These are phyloP conservation scores for Acephala macrosclerotiorum DNA, from an alignment of 2,329 filamentous ascomycete species.

Conservation along the genomic window DNA sequence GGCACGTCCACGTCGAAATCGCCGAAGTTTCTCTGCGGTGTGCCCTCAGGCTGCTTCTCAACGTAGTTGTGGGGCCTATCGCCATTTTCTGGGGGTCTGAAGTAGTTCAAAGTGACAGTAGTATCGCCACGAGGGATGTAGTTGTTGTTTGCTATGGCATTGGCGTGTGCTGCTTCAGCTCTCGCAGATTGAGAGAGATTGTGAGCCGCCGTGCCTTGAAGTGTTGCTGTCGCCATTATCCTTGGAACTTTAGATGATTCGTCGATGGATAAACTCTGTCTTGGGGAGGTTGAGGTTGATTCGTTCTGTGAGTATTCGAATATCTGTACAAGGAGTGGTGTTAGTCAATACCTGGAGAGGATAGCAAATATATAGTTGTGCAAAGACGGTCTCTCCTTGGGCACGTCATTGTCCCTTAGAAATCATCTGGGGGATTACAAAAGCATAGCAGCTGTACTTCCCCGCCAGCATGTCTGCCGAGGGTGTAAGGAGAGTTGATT, in stretches of 20 bases:
- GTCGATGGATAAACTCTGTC: neutral
- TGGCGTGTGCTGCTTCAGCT: conserved; percentile 34
- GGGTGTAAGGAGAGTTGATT: conserved; percentile 3
- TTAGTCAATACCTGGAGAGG: neutral
- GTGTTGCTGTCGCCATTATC: conserved; percentile 50
- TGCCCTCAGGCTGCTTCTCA: conserved; percentile 43
- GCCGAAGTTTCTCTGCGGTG: conserved; percentile 41
- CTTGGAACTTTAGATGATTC: neutral
- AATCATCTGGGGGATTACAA: conserved; percentile 22
- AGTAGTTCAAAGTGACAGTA: conserved; percentile 60
- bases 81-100: conserved; percentile 59
- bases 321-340: neutral
- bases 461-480: conserved; percentile 13
- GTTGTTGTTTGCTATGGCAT: conserved; percentile 13
- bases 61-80: conserved; percentile 64
- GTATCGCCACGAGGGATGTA: conserved; percentile 59
- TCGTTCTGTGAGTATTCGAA: neutral
- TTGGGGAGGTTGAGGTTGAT: neutral
- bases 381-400: conserved; percentile 11
- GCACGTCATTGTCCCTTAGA: conserved; percentile 22
- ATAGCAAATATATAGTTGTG: conserved; percentile 18
- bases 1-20: conserved; percentile 40
- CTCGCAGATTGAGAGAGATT: conserved; percentile 44
- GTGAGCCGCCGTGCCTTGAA: conserved; percentile 51
- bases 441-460: conserved; percentile 17